Conservation (phyloP, 192 early-diverging fungal genomes). For the Umbelopsis vinacea region DNA sequence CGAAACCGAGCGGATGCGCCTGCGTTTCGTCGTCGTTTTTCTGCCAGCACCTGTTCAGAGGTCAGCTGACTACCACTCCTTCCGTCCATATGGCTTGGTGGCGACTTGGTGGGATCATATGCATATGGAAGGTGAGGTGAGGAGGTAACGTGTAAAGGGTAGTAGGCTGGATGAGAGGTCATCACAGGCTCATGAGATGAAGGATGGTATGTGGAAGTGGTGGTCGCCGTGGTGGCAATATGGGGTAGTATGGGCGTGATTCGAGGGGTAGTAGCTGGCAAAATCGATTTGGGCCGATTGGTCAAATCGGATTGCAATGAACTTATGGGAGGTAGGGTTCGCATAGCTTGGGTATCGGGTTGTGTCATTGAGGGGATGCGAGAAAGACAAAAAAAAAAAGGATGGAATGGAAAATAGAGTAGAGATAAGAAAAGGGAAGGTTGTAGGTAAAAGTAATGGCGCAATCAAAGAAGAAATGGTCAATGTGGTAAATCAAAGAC, state of each 20-base stretch:
- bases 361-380: neutral
- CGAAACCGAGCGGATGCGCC: conserved; percentile 68
- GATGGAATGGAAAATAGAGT: neutral
- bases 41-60: conserved; percentile 57
- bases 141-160: neutral
- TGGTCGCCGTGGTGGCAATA: neutral
- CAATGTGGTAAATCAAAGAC: neutral
- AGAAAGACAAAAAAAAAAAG: neutral
- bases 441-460: neutral
- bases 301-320: neutral
- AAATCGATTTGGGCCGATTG: neutral
- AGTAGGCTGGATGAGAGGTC: neutral
- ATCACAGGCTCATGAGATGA: neutral
- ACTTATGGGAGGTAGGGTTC: conserved; percentile 8
- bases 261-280: neutral
- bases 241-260: neutral
- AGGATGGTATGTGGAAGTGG: neutral
- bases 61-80: neutral
- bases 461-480: conserved; percentile 1
- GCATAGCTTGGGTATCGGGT: neutral
- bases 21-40: conserved; percentile 66
- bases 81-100: neutral
- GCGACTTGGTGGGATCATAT: neutral
- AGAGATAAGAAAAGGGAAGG: neutral
- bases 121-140: neutral